phyloP scores from a whole-genome alignment of 2,329 filamentous ascomycete genomes.

The Sporothrix brasiliensis region DNA sequence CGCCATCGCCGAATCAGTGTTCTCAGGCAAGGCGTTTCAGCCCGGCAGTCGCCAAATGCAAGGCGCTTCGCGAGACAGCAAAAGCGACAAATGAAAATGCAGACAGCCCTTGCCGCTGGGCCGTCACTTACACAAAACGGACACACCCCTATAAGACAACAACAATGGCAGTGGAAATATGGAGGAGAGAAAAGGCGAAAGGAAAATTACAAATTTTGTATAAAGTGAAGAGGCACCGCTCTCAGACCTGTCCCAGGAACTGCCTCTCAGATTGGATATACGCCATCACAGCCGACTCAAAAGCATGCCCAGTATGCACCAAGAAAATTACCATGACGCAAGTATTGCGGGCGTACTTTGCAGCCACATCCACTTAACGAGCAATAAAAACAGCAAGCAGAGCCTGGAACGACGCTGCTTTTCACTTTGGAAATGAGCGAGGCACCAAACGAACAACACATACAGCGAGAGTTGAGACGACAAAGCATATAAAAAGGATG shows the following conservation, averaged over 20 bases:
- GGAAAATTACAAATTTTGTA: background rate
- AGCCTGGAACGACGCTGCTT: background rate
- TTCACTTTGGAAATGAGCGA: background rate
- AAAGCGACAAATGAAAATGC: background rate
- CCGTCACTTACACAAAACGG: background rate
- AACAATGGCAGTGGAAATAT: slow-evolving; percentile 2
- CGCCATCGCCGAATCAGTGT: background rate
- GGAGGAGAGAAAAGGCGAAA: too few relatives aligned
- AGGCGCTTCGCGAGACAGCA: slow-evolving; percentile 18
- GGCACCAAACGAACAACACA: background rate
- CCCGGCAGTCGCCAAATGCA: background rate
- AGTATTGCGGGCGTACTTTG: too few relatives aligned
- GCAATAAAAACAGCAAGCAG: background rate
- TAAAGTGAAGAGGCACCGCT: background rate
- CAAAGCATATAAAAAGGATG: background rate
- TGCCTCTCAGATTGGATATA: too few relatives aligned
- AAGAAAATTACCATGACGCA: background rate
- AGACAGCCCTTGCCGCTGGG: background rate
- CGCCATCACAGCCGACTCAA: too few relatives aligned
- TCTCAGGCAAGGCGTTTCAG: background rate
- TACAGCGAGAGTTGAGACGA: background rate
- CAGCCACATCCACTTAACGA: background rate
- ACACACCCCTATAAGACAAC: slow-evolving; percentile 7
- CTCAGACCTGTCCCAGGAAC: too few relatives aligned
- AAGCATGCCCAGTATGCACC: too few relatives aligned